Percentiles rank a stretch among this genome's conserved stretches.
These are phyloP conservation scores for Fragaria vesca DNA, from an alignment of 306 rosid genomes.

Conservation along the genomic window DNA sequence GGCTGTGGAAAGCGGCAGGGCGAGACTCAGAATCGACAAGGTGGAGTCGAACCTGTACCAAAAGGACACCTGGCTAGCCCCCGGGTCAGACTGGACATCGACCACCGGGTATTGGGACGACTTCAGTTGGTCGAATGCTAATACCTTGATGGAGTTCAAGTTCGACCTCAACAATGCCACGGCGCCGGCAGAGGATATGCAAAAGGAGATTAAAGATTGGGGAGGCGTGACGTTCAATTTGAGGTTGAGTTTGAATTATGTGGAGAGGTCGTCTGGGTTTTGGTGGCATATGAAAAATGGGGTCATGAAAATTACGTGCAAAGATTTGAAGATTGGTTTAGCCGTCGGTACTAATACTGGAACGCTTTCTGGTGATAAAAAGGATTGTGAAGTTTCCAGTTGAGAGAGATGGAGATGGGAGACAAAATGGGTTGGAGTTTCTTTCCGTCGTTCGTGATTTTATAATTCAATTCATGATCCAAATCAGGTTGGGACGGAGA, in stretches of 20 bases:
- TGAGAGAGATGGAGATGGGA: neutral
- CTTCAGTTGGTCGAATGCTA: neutral
- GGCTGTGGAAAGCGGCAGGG: neutral
- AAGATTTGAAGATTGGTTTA: slow-evolving; percentile 42
- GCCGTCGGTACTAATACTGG: slow-evolving; percentile 10
- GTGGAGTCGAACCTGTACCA: slow-evolving; percentile 26
- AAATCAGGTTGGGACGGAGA: neutral
- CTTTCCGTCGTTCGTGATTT: neutral
- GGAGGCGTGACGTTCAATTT: slow-evolving; percentile 26
- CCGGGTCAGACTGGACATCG: neutral
- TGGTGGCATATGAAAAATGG: slow-evolving; percentile 1
- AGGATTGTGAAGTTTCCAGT: slow-evolving; percentile 14
- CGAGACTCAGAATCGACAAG: slow-evolving; percentile 1
- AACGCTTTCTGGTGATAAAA: neutral
- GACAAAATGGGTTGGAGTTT: neutral
- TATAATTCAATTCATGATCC: neutral
- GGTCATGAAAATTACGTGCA: slow-evolving; percentile 29
- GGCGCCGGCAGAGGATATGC: slow-evolving; percentile 22
- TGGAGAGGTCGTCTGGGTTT: slow-evolving; percentile 13
- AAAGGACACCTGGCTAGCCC: neutral
- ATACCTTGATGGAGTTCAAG: slow-evolving; percentile 5
- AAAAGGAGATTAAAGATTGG: slow-evolving; percentile 13
- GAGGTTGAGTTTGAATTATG: slow-evolving; percentile 20
- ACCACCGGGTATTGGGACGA: neutral
- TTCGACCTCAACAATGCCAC: slow-evolving; percentile 10